Evolutionary conservation across 2,329 filamentous ascomycete genomes (phyloP).

Genomic region (Ascochyta pisi): DNA sequence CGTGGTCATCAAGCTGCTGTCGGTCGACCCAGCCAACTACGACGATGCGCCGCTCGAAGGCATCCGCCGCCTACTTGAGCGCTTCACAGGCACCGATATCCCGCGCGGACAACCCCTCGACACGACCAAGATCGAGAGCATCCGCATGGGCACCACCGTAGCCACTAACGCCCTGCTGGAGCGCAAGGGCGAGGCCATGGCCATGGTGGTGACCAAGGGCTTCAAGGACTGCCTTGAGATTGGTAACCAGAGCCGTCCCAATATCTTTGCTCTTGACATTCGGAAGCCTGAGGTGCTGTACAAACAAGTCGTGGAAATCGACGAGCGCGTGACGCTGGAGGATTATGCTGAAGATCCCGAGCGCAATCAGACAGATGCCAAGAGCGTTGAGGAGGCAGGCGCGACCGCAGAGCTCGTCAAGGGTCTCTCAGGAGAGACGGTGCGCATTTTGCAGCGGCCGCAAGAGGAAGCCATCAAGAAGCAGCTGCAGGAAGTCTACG

Average conservation of each 20-base stretch:
- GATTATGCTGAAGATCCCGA: conserved; percentile 89
- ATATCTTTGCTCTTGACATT: conserved; percentile 91
- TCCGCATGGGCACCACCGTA: conserved; percentile 95
- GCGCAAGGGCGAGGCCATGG: conserved; percentile 87
- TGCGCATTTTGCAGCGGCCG: conserved; percentile 72
- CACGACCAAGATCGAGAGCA: conserved; percentile 83
- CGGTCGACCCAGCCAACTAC: conserved; percentile 90
- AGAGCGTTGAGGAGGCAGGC: conserved; percentile 56
- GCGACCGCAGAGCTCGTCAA: conserved; percentile 66
- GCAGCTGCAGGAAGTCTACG: conserved; percentile 71
- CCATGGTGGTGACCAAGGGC: conserved; percentile 83
- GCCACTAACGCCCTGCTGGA: conserved; percentile 92
- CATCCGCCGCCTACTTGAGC: conserved; percentile 83
- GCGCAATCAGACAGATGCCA: conserved; percentile 64
- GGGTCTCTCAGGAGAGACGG: conserved; percentile 76
- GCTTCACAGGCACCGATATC: conserved; percentile 76
- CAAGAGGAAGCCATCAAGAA: conserved; percentile 62
- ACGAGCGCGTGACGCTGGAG: conserved; percentile 89
- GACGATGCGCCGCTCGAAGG: conserved; percentile 89
- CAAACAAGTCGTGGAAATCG: conserved; percentile 83
- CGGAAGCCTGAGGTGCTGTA: conserved; percentile 87
- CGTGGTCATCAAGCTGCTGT: conserved; percentile 85
- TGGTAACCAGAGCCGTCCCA: conserved; percentile 87
- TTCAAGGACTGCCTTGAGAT: conserved; percentile 89
- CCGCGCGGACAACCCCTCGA: conserved; percentile 81